Base-by-base conservation (phyloP, 2,329 filamentous ascomycete species). In the Cephalotrichum gorgonifer region DNA sequence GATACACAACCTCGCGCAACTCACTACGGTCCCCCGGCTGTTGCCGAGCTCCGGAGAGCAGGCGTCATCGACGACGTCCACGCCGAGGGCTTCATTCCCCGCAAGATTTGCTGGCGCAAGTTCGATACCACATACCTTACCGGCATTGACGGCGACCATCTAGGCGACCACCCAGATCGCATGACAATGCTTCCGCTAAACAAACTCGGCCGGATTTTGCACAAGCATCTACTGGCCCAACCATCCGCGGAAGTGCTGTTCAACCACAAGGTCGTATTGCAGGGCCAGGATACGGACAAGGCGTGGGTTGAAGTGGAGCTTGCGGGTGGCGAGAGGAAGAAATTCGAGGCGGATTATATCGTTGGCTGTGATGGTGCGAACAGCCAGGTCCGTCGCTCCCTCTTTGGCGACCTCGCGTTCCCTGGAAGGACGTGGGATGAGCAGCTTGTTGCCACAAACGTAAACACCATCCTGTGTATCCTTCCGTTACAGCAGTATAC, bases 361-460 rank as follows among this genome's bases (percentile, higher is more conserved):
- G 60, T 78, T 12, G 77, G 77, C 0, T 79, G 76, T 52, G 78
- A 81, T 56, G 77, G 76, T 1, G 74, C 72, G 1, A 71, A 67
- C 28, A 74, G 71, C 48, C 58, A 58, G 38, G 68, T 79, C 5
- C 61, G 76, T 28, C 69, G 66, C 52, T 66, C 65, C 1, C 54
- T 79, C 5, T 79, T 79, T 57, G 75, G 75, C 3, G 62, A 68
- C n/a, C n/a, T 7, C 9, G 69, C 74, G 27, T 83, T 75, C 52
- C 78, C 77, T 0, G 79, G 78, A 0, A 75, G 75, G 54, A 83
- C 79, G 0, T 75, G 78, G 68, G 71, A 79, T 48, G 68, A 69
- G 51, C 76, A 80, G 57, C 79, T 83, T 50, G 70, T 83, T 15
- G 78, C 79, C 42, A 81, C 78, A 6, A 82, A 83, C 64, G 76